Percentiles rank a stretch among this genome's conserved stretches.
phyloP scores from a whole-genome alignment of 2,329 filamentous ascomycete species.

The Parastagonospora avenae region DNA sequence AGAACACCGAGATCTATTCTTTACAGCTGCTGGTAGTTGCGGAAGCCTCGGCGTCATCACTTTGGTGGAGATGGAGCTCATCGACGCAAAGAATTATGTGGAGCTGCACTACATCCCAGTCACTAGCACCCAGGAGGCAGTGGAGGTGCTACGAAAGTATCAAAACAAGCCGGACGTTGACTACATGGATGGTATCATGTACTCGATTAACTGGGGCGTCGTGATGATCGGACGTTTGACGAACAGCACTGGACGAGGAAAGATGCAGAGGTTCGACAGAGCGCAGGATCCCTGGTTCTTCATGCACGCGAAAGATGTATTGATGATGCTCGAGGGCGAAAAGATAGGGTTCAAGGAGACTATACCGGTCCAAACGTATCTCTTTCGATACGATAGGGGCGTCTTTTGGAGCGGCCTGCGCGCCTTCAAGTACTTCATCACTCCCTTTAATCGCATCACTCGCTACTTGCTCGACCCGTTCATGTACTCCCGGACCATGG shows the following conservation, averaged over 20 bases:
- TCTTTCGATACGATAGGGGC: constrained; percentile 68
- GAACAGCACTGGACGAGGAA: constrained; percentile 49
- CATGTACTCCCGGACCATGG: constrained; percentile 66
- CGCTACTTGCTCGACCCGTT: constrained; percentile 65
- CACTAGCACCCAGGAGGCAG: constrained; percentile 55
- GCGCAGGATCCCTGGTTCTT: constrained; percentile 75
- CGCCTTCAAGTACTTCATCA: constrained; percentile 65
- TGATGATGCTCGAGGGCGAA: constrained; percentile 15
- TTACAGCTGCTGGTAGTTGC: constrained; percentile 63
- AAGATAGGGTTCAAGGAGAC: constrained; percentile 40
- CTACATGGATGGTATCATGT: constrained; percentile 74
- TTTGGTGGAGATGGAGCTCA: constrained; percentile 63
- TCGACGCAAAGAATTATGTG: constrained; percentile 62
- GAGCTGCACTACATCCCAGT: constrained; percentile 66
- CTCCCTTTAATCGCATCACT: constrained; percentile 64
- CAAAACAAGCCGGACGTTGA: constrained; percentile 55
- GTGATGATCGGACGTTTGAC: constrained; percentile 66
- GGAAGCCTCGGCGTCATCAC: constrained; percentile 68
- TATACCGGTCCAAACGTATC: constrained; percentile 58
- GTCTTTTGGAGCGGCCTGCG: constrained; percentile 68
- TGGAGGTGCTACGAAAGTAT: constrained; percentile 56
- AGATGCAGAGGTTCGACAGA: constrained; percentile 58
- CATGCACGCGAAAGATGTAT: constrained; percentile 60
- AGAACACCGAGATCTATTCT: constrained; percentile 60
- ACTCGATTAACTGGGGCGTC: constrained; percentile 59